Evolutionary conservation across 148 eudicot species (phyloP).

Genomic region (Arctostaphylos glauca): DNA sequence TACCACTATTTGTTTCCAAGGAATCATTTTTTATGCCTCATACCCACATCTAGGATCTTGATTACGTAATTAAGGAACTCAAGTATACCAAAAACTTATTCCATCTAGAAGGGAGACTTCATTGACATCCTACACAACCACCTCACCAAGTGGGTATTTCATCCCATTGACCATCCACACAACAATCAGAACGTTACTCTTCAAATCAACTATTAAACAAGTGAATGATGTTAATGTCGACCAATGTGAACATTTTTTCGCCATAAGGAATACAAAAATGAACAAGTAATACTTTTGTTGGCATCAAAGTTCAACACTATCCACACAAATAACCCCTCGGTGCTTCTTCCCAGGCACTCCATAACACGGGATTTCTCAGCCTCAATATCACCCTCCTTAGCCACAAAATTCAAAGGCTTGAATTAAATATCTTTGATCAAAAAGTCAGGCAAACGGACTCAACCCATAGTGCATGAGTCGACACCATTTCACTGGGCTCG

Average conservation of each 20-base stretch:
- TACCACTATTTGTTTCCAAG: not conserved
- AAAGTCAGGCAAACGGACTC: no score
- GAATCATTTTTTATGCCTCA: not conserved
- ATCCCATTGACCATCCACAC: not conserved
- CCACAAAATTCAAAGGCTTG: no score
- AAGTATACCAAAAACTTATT: not conserved
- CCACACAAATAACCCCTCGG: not conserved
- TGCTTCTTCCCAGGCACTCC: not conserved
- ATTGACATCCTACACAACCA: not conserved
- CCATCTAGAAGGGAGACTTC: not conserved
- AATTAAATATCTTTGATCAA: no score
- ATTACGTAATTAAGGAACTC: not conserved
- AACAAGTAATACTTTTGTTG: not conserved
- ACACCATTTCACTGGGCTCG: no score
- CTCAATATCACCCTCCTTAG: no score
- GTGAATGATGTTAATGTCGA: not conserved
- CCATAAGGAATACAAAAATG: not conserved
- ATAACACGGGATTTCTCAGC: not conserved
- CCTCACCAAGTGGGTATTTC: not conserved
- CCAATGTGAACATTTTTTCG: no score
- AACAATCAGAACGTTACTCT: not conserved
- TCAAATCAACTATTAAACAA: not conserved
- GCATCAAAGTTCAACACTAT: not conserved
- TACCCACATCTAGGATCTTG: not conserved
- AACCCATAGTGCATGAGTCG: no score